These are phyloP conservation scores for Lactarius vividus DNA, from an alignment of 768 basidiomycete genomes.

Conservation along the genomic window DNA sequence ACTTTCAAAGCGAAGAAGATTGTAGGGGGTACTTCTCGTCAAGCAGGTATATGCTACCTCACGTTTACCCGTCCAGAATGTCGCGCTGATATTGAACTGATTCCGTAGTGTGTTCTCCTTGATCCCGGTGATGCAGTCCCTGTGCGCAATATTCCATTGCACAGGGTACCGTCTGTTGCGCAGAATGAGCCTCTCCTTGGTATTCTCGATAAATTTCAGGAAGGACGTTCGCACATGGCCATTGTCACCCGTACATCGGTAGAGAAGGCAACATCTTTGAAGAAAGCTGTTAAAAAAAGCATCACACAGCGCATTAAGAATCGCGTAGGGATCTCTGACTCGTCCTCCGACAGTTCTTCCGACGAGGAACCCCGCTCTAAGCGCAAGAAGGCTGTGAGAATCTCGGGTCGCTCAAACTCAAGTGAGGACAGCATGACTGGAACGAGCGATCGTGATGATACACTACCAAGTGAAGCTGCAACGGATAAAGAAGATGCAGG, in stretches of 20 bases:
- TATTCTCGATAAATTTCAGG: constrained; percentile 86
- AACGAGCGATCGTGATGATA: constrained; percentile 31
- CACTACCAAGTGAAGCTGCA: constrained; percentile 26
- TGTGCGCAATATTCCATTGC: constrained; percentile 77
- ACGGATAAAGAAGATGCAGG: constrained; percentile 27
- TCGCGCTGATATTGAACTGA: neutral
- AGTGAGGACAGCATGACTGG: constrained; percentile 14
- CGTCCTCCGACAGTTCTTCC: constrained; percentile 44
- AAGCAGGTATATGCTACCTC: constrained; percentile 53
- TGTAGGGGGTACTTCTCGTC: constrained; percentile 79
- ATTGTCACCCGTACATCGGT: constrained; percentile 54
- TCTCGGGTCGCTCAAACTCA: constrained; percentile 2
- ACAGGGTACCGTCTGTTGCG: constrained; percentile 83
- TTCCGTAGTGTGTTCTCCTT: constrained; percentile 28
- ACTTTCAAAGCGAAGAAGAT: constrained; percentile 72
- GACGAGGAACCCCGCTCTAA: constrained; percentile 37
- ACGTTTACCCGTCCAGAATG: neutral
- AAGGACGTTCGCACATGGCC: constrained; percentile 89
- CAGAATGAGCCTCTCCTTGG: constrained; percentile 82
- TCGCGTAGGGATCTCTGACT: constrained; percentile 58
- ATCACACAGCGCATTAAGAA: constrained; percentile 75
- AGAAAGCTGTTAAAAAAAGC: constrained; percentile 78
- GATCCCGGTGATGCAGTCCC: constrained; percentile 66
- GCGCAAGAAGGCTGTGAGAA: constrained; percentile 25
- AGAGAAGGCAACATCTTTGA: constrained; percentile 64